These are phyloP conservation scores for Chytriomyces sp. DNA, from an alignment of 192 early-diverging fungal species.

Conservation along the genomic window DNA sequence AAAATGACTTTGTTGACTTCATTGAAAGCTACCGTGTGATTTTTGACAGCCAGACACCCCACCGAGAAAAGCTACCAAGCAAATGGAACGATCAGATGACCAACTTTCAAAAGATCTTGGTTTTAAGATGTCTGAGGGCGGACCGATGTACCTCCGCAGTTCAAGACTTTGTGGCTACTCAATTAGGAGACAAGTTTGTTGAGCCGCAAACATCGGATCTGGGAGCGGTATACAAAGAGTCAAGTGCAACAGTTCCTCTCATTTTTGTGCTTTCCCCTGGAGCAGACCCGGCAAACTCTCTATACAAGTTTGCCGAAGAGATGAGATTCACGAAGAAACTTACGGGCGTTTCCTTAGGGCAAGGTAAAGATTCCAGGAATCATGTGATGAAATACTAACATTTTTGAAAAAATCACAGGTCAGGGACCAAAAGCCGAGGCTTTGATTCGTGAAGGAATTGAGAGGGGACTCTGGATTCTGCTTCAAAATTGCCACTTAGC, in stretches of 20 bases:
- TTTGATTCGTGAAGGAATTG: conserved; percentile 61
- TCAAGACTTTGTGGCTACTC: conserved; percentile 56
- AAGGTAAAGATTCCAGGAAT: conserved; percentile 29
- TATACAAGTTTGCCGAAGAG: conserved; percentile 66
- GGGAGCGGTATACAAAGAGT: conserved; percentile 57
- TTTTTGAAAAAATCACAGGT: conserved; percentile 10
- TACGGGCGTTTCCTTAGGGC: conserved; percentile 57
- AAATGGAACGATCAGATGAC: conserved; percentile 46
- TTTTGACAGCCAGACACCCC: conserved; percentile 56
- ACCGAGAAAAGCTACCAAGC: conserved; percentile 53
- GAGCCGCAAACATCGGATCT: conserved; percentile 62
- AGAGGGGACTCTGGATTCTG: conserved; percentile 61
- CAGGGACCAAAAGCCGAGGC: conserved; percentile 62
- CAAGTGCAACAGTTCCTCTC: conserved; percentile 53
- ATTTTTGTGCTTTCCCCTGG: conserved; percentile 64
- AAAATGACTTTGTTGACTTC: conserved; percentile 50
- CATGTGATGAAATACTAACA: not conserved
- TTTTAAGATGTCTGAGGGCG: conserved; percentile 55
- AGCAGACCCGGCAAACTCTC: conserved; percentile 57
- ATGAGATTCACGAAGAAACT: conserved; percentile 62
- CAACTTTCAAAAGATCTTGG: conserved; percentile 53
- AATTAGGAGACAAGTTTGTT: conserved; percentile 58
- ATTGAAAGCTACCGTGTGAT: conserved; percentile 44
- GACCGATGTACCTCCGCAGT: conserved; percentile 57
- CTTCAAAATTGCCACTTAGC: conserved; percentile 63